These are phyloP conservation scores for Pythium diclinum DNA, from an alignment of 352 stramenopile species.

Conservation along the genomic window DNA sequence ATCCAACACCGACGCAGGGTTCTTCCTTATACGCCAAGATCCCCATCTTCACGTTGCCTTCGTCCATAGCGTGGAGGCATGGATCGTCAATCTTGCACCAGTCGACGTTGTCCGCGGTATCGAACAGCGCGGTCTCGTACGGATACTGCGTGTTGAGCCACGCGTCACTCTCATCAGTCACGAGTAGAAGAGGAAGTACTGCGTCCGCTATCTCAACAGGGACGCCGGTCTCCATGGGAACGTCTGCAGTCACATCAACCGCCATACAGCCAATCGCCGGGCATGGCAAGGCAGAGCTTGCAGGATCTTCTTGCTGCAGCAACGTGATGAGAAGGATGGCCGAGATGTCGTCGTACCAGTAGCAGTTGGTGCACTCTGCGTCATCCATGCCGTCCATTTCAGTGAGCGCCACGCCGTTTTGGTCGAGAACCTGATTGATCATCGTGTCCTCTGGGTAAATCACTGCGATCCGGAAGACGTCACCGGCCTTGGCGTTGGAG, in stretches of 20 bases:
- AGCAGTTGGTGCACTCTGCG: conserved; percentile 30
- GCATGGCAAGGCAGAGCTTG: conserved; percentile 15
- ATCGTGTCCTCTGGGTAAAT: conserved; percentile 28
- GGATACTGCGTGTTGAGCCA: conserved; percentile 9
- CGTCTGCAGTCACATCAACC: conserved; percentile 20
- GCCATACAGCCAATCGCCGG: conserved; percentile 26
- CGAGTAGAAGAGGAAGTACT: neutral
- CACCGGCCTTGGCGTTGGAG: conserved; percentile 23
- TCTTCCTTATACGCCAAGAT: conserved; percentile 31
- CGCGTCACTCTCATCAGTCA: conserved; percentile 6
- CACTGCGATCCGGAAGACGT: conserved; percentile 27
- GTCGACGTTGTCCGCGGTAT: conserved; percentile 18
- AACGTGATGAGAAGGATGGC: conserved; percentile 25
- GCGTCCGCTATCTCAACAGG: conserved; percentile 1
- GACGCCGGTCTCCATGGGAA: conserved; percentile 18
- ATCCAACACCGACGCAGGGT: conserved; percentile 31
- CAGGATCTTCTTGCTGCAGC: conserved; percentile 17
- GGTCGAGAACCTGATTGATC: conserved; percentile 24
- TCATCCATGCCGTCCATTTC: conserved; percentile 10
- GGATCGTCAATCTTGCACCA: conserved; percentile 39
- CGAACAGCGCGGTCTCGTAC: conserved; percentile 5
- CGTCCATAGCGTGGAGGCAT: conserved; percentile 34
- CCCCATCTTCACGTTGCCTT: conserved; percentile 31
- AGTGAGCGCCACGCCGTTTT: conserved; percentile 9
- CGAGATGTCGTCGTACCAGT: conserved; percentile 27